Conservation (phyloP, 306 rosid species). For the Vachellia pachyceras region DNA sequence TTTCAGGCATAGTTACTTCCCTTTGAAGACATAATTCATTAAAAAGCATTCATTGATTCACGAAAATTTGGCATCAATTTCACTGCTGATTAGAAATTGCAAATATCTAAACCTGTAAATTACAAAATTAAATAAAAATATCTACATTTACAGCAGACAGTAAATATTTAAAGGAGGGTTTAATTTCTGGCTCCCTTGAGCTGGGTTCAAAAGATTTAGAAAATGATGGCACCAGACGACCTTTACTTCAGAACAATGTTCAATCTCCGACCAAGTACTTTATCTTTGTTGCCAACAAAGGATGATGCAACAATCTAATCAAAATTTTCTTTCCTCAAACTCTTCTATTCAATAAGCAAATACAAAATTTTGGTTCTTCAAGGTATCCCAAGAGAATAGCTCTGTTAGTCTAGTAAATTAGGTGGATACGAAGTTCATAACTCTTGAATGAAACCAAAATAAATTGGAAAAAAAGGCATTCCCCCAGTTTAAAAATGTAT, state of each 20-base stretch:
- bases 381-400: conserved; percentile 2
- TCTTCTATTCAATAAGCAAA: not conserved
- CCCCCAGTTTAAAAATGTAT: conserved; percentile 30
- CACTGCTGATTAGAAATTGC: not conserved
- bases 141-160: too few relatives aligned
- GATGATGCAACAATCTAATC: not conserved
- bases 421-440: conserved; percentile 15
- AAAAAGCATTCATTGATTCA: not conserved
- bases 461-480: not conserved
- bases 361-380: not conserved
- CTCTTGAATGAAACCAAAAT: not conserved
- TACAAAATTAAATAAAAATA: not conserved
- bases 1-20: not conserved
- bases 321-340: not conserved
- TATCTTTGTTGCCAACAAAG: not conserved
- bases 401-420: conserved; percentile 17
- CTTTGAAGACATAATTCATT: not conserved
- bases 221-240: not conserved
- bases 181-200: too few relatives aligned
- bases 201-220: not conserved
- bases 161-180: too few relatives aligned
- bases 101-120: not conserved
- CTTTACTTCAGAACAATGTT: not conserved
- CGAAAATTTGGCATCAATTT: not conserved
- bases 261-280: not conserved